Evolutionary conservation across 139 green algal species (phyloP).

Genomic region (Zygnema cylindricum): DNA sequence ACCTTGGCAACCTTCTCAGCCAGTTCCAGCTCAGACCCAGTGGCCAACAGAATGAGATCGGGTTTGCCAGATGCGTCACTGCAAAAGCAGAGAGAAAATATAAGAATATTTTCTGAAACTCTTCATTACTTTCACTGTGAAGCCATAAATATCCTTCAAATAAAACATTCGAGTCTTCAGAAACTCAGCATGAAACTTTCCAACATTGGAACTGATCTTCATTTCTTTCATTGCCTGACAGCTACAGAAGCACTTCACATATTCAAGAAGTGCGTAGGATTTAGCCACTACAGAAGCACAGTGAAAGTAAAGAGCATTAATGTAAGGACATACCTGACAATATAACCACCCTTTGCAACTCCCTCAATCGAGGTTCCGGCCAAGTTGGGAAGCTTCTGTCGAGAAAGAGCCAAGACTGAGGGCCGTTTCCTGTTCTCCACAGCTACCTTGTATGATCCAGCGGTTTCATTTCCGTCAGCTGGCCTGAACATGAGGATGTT

Average conservation of each 20-base stretch:
- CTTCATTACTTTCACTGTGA: background rate
- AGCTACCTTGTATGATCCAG: slow-evolving; percentile 89
- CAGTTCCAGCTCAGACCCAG: slow-evolving; percentile 92
- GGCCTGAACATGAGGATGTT: slow-evolving; percentile 96
- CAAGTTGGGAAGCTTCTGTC: slow-evolving; percentile 96
- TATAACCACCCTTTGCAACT: slow-evolving; percentile 89
- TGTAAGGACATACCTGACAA: slow-evolving; percentile 67
- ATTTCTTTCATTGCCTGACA: too few relatives aligned
- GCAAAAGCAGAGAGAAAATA: background rate
- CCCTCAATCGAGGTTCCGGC: slow-evolving; percentile 79
- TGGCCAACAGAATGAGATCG: slow-evolving; percentile 94
- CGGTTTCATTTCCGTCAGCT: slow-evolving; percentile 94
- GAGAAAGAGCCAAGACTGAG: slow-evolving; percentile 89
- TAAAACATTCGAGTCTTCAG: background rate
- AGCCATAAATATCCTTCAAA: slow-evolving; percentile 3
- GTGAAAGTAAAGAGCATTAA: background rate
- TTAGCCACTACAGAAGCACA: slow-evolving; percentile 22
- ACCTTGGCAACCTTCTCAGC: slow-evolving; percentile 82
- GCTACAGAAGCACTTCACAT: too few relatives aligned
- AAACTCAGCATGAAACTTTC: too few relatives aligned
- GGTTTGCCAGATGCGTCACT: slow-evolving; percentile 62
- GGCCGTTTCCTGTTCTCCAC: slow-evolving; percentile 74
- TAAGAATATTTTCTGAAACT: background rate
- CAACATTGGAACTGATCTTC: too few relatives aligned
- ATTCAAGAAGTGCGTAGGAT: too few relatives aligned